Base-by-base conservation (phyloP, 345 rosid genomes). In the Corymbia maculata region DNA sequence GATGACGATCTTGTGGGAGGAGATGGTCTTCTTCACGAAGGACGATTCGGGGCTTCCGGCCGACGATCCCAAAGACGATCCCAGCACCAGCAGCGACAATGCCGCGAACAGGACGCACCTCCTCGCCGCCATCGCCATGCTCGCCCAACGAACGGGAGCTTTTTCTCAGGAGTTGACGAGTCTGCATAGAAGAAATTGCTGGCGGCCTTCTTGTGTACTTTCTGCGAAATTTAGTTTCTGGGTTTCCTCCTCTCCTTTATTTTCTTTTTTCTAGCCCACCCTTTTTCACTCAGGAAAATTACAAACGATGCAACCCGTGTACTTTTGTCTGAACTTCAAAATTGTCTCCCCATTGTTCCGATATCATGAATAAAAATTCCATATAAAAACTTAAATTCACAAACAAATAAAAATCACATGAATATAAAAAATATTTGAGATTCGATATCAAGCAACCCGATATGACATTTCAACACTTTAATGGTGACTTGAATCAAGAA, bases 1-100 rank as follows among this genome's bases (percentile, higher is more conserved):
- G 92, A 97, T 95, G 93, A 96, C 96, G 94, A 97, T 95, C 93
- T 94, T 90, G 93, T 95, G 97, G 52, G 99, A 92, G 87, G 96
- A 90, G 90, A 97, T 92, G 79, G 99, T 95, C 91, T 94, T 94
- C 92, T 92, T 86, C 87, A 97, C 98, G 90, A 96, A 97, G 16
- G 92, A 92, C 32, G 89, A 88, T 30, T 93, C 92, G n/a, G 94
- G 59, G 30, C 88, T 57, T 19, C 85, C 86, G 17, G 90, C 89
- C 12, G 94, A 91, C 36, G 52, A 10, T 36, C 64, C 87, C 91
- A 10, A 88, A 52, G 59, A 93, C 88, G 51, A 88, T 88, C 86
- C 64, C 86, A 88, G 14, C 45, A 55, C 52, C 86, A 88, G 57
- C 36, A 85, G 70, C 30, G 79, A 88, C 79, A 88, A 53, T 17